These are phyloP conservation scores for Gomphus bonarii DNA, from an alignment of 1,284 basidiomycete species.

Conservation along the genomic window DNA sequence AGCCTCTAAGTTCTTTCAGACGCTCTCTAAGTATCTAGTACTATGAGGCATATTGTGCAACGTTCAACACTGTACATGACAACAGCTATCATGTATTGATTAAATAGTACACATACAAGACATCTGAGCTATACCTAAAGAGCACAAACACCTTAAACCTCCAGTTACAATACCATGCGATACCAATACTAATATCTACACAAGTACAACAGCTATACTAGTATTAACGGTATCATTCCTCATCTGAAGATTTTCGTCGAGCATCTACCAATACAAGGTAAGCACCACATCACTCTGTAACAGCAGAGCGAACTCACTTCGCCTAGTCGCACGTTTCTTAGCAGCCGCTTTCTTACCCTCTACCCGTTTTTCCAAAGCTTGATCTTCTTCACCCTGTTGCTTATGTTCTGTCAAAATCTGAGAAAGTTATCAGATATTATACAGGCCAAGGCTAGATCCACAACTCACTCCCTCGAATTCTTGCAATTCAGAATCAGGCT, in stretches of 20 bases:
- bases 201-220: neutral
- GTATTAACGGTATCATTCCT: neutral
- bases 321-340: constrained; percentile 48
- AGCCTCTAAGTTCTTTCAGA: too few relatives aligned
- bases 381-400: constrained; percentile 83
- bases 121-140: neutral
- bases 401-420: constrained; percentile 79
- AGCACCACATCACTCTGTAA: neutral
- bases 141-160: neutral
- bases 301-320: constrained; percentile 24
- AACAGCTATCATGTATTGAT: too few relatives aligned
- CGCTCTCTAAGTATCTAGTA: too few relatives aligned
- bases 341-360: constrained; percentile 73
- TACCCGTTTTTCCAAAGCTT: constrained; percentile 78
- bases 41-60: too few relatives aligned
- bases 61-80: too few relatives aligned
- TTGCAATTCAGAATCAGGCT: constrained; percentile 80
- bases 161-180: neutral
- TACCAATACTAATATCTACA: too few relatives aligned
- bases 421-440: constrained; percentile 11
- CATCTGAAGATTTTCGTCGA: neutral
- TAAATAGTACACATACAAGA: neutral
- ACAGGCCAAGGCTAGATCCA: constrained; percentile 18
- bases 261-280: neutral
- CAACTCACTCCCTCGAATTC: constrained; percentile 80